phyloP scores from a whole-genome alignment of 208 protist species.

The Phytomonas francai region DNA sequence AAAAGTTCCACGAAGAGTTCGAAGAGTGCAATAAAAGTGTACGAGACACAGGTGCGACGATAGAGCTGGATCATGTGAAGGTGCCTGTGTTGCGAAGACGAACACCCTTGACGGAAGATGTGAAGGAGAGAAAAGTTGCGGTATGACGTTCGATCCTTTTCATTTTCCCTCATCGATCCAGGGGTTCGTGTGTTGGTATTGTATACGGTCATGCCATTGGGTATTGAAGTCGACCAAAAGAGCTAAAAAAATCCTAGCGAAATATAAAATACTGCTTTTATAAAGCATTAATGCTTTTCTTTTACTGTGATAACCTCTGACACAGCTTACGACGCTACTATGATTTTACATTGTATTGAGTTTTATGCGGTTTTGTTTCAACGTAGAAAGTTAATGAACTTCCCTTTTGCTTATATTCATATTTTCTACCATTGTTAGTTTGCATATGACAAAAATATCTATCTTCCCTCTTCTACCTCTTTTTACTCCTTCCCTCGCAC shows the following conservation, averaged over 20 bases:
- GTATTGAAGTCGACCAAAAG: neutral
- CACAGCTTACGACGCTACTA: neutral
- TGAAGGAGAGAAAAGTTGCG: neutral
- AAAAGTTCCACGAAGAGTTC: slow-evolving; percentile 12
- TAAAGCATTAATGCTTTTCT: neutral
- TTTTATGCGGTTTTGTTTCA: neutral
- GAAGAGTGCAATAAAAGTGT: neutral
- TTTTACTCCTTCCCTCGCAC: neutral
- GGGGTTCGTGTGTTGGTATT: neutral
- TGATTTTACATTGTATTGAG: neutral
- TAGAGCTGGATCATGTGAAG: neutral
- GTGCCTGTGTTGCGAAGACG: neutral
- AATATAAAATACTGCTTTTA: neutral
- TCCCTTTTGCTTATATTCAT: neutral
- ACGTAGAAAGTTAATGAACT: neutral
- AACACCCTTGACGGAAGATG: neutral
- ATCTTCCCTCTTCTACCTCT: neutral
- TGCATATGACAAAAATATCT: neutral
- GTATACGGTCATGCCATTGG: neutral
- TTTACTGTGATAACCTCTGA: neutral
- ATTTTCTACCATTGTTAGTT: neutral
- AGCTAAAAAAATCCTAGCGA: neutral
- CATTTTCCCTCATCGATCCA: neutral
- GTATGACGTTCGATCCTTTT: neutral
- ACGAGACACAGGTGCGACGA: neutral